phyloP scores from a whole-genome alignment of 345 rosid species.

The Boechera stricta region DNA sequence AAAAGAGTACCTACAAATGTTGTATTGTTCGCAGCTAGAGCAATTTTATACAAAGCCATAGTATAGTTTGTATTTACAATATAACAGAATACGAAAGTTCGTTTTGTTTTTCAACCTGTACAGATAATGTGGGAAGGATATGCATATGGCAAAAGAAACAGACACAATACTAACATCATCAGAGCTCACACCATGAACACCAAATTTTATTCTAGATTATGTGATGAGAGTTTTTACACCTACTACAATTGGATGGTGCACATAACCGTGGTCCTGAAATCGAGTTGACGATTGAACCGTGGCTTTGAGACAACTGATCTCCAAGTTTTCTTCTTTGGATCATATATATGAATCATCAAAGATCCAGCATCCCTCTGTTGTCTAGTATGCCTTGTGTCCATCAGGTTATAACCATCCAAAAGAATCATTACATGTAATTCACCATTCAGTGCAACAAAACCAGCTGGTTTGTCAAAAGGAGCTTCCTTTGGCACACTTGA shows the following conservation, averaged over 20 bases:
- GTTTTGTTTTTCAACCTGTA: constrained; percentile 19
- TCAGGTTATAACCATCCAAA: constrained; percentile 53
- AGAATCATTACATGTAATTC: constrained; percentile 72
- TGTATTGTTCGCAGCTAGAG: background rate
- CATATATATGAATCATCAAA: constrained; percentile 68
- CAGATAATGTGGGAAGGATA: constrained; percentile 22
- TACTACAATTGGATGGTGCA: constrained; percentile 68
- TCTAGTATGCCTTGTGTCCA: constrained; percentile 52
- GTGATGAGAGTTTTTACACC: background rate
- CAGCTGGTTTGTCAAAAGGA: constrained; percentile 50
- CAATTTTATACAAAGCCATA: constrained; percentile 10
- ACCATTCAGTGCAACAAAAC: constrained; percentile 68
- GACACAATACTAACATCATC: constrained; percentile 33
- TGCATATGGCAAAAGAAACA: constrained; percentile 25
- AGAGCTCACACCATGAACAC: constrained; percentile 20
- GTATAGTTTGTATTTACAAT: constrained; percentile 10
- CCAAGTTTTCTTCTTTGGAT: constrained; percentile 80
- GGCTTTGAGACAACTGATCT: constrained; percentile 58
- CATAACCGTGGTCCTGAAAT: constrained; percentile 68
- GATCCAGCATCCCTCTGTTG: constrained; percentile 59
- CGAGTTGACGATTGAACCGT: constrained; percentile 59
- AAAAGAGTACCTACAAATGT: constrained; percentile 19
- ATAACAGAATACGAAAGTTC: constrained; percentile 12
- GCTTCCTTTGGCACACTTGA: constrained; percentile 64
- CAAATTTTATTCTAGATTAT: background rate